These are phyloP conservation scores for Leptosphaerulina australis DNA, from an alignment of 2,329 filamentous ascomycete species.

Conservation along the genomic window DNA sequence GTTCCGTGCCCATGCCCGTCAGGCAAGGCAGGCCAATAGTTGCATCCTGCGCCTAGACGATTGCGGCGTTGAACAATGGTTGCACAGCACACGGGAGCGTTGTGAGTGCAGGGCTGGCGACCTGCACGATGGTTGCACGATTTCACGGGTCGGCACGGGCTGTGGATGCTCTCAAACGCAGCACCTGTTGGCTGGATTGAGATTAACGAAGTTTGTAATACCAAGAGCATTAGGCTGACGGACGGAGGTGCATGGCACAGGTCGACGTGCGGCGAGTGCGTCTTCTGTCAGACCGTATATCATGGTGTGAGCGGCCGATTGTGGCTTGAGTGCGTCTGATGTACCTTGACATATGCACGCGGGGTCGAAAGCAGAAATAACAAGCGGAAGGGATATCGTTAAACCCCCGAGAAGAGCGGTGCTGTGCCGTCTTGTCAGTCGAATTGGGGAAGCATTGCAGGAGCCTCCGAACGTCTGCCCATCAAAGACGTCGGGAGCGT, in stretches of 20 bases:
- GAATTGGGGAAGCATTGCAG: slow-evolving; percentile 20
- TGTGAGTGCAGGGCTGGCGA: slow-evolving; percentile 14
- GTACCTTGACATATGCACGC: slow-evolving; percentile 31
- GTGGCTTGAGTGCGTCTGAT: slow-evolving; percentile 24
- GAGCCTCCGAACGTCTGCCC: slow-evolving; percentile 9
- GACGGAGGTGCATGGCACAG: slow-evolving; percentile 33
- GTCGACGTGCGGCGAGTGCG: slow-evolving; percentile 27
- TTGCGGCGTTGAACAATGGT: slow-evolving; percentile 19
- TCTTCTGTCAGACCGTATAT: slow-evolving; percentile 23
- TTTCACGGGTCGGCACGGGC: slow-evolving; percentile 45
- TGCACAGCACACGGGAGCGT: slow-evolving; percentile 7
- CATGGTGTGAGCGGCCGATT: slow-evolving; percentile 10
- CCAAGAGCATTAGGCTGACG: slow-evolving; percentile 21
- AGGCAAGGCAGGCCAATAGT: slow-evolving; percentile 29
- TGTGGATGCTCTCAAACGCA: slow-evolving; percentile 29
- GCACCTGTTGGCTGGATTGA: slow-evolving; percentile 32
- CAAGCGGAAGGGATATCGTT: slow-evolving; percentile 29
- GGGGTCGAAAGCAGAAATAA: slow-evolving; percentile 28
- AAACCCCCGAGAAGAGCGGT: slow-evolving; percentile 20
- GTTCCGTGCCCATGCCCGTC: slow-evolving; percentile 20
- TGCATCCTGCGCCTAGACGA: slow-evolving; percentile 21
- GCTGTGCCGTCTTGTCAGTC: slow-evolving; percentile 27
- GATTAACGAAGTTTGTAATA: slow-evolving; percentile 45
- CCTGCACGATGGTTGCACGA: slow-evolving; percentile 26
- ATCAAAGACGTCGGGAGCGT: background rate